phyloP scores from a whole-genome alignment of 2,329 filamentous ascomycete species.

The Colletotrichum filicis region DNA sequence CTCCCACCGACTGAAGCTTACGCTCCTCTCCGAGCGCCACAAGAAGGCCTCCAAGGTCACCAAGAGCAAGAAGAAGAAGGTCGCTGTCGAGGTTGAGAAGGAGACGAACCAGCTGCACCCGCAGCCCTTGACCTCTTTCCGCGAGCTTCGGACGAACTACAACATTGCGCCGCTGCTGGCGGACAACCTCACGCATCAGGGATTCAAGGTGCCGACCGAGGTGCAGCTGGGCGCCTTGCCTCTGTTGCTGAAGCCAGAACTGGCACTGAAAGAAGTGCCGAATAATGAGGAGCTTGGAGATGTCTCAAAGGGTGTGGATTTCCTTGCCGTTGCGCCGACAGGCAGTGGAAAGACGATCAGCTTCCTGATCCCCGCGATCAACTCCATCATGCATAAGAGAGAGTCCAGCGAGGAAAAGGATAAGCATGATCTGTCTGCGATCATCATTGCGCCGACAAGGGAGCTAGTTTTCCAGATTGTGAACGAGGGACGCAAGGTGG shows the following conservation, averaged over 20 bases:
- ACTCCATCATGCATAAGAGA: slow-evolving; percentile 73
- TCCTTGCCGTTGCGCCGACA: slow-evolving; percentile 91
- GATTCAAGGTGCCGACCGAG: slow-evolving; percentile 89
- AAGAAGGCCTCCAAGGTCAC: slow-evolving; percentile 57
- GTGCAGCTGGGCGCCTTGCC: slow-evolving; percentile 91
- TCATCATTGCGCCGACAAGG: slow-evolving; percentile 83
- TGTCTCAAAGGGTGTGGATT: slow-evolving; percentile 66
- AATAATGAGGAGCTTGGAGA: slow-evolving; percentile 46
- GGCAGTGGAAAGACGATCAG: slow-evolving; percentile 97
- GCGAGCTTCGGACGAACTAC: slow-evolving; percentile 76
- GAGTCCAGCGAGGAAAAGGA: slow-evolving; percentile 53
- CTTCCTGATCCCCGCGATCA: slow-evolving; percentile 88
- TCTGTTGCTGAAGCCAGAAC: slow-evolving; percentile 72
- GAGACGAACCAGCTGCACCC: slow-evolving; percentile 76
- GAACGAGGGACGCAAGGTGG: slow-evolving; percentile 87
- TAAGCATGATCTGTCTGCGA: slow-evolving; percentile 67
- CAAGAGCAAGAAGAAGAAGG: slow-evolving; percentile 64
- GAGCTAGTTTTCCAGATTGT: slow-evolving; percentile 84
- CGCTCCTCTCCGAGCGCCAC: slow-evolving; percentile 70
- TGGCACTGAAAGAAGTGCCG: slow-evolving; percentile 54
- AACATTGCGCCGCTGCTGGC: slow-evolving; percentile 78
- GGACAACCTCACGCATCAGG: slow-evolving; percentile 85
- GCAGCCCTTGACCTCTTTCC: slow-evolving; percentile 82
- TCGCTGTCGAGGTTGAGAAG: slow-evolving; percentile 58
- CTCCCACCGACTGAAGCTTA: slow-evolving; percentile 86